Evolutionary conservation across 179 eudicot genomes (phyloP).

Genomic region (Beta corolliflora): DNA sequence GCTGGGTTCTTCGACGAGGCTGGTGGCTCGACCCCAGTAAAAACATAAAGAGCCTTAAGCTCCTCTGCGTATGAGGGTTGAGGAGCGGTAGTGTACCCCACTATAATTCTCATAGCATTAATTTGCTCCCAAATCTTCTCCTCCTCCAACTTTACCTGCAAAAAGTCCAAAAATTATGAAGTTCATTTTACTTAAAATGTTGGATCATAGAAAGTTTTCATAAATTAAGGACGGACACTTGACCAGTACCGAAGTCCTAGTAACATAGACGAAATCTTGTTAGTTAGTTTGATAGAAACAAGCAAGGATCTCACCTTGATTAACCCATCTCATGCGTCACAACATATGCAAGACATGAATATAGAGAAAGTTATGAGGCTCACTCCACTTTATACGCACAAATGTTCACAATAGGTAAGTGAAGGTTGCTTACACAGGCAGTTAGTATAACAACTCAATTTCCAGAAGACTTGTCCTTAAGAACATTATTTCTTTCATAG

Average conservation of each 20-base stretch:
- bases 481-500: not conserved
- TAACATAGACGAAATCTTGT: not conserved
- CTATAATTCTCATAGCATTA: conserved; percentile 54
- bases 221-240: not conserved
- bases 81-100: conserved; percentile 57
- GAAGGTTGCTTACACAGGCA: not conserved
- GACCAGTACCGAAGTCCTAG: not conserved
- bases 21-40: conserved; percentile 85
- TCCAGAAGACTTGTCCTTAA: not conserved
- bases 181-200: too few relatives aligned
- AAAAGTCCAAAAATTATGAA: not conserved
- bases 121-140: conserved; percentile 64
- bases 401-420: not conserved
- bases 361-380: not conserved
- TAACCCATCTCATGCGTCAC: not conserved
- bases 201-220: too few relatives aligned
- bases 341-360: not conserved
- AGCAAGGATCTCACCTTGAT: not conserved
- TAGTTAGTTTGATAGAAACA: not conserved
- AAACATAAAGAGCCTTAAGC: conserved; percentile 66
- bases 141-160: conserved; percentile 32
- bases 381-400: not conserved
- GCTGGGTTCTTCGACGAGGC: conserved; percentile 32
- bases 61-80: conserved; percentile 50
- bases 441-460: not conserved